phyloP scores from a whole-genome alignment of 305 asterid genomes.

The Coffea humblotiana region DNA sequence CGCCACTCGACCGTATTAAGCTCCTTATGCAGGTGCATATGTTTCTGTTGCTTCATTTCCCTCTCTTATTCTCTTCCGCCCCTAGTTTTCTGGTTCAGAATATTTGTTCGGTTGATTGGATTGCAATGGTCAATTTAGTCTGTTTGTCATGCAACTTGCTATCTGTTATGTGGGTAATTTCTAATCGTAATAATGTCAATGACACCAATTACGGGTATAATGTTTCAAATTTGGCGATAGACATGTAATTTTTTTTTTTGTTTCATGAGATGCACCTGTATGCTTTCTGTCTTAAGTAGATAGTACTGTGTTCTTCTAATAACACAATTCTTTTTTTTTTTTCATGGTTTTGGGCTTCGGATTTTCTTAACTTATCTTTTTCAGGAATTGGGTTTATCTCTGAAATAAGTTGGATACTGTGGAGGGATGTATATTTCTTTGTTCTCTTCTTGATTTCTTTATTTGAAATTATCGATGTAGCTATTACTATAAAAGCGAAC shows the following conservation, averaged over 20 bases:
- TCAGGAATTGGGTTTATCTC: neutral
- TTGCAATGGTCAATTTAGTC: neutral
- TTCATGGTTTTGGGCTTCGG: neutral
- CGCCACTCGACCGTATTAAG: slow-evolving; percentile 92
- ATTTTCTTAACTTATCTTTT: neutral
- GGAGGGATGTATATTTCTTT: neutral
- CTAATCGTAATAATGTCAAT: neutral
- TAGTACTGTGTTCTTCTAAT: neutral
- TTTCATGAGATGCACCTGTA: neutral
- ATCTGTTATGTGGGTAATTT: neutral
- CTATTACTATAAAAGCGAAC: neutral
- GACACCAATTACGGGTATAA: neutral
- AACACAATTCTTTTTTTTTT: neutral
- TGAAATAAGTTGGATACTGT: slow-evolving; percentile 7
- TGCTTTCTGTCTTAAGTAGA: neutral
- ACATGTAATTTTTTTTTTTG: neutral
- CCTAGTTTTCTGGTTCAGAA: neutral
- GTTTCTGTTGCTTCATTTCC: neutral
- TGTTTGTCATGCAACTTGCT: neutral
- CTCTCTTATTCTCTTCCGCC: neutral
- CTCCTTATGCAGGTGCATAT: slow-evolving; percentile 78
- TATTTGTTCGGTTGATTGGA: neutral
- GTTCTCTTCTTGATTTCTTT: neutral
- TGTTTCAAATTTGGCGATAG: neutral
- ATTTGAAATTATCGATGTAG: neutral